A percentile compares a stretch with the other conserved stretches of the same genome.
Evolutionary conservation across 2,329 filamentous ascomycete genomes (phyloP).

Genomic region (Phaeosphaeria sp.): DNA sequence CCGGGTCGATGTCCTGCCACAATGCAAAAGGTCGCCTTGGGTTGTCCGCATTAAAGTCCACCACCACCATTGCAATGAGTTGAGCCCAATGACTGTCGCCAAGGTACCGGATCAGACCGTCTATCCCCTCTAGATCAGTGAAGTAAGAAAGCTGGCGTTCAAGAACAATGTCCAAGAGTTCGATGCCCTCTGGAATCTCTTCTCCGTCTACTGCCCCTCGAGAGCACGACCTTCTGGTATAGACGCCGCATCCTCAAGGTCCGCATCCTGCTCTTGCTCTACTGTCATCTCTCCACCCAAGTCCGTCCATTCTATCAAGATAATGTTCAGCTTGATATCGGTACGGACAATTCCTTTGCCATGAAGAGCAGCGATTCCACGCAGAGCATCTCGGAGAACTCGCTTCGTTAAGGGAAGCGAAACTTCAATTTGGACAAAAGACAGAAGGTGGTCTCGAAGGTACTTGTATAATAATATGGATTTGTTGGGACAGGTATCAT

Average conservation of each 20-base stretch:
- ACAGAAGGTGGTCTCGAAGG: constrained; percentile 52
- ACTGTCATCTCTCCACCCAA: too few relatives aligned
- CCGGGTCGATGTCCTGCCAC: constrained; percentile 4
- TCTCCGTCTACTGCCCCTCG: too few relatives aligned
- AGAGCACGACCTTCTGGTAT: too few relatives aligned
- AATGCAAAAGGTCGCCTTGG: constrained; percentile 48
- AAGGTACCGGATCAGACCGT: constrained; percentile 52
- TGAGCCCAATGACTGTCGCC: constrained; percentile 45
- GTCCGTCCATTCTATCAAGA: too few relatives aligned
- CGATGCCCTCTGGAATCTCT: constrained; percentile 43
- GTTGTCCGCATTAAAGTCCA: constrained; percentile 51
- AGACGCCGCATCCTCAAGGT: too few relatives aligned
- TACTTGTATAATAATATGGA: constrained; percentile 57
- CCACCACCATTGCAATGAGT: constrained; percentile 38
- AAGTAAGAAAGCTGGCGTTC: constrained; percentile 58
- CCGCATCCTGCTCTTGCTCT: too few relatives aligned
- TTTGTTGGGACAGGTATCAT: constrained; percentile 53
- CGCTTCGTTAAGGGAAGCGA: too few relatives aligned
- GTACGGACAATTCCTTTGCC: too few relatives aligned
- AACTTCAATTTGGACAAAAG: constrained; percentile 1
- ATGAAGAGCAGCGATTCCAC: too few relatives aligned
- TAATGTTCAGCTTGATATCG: too few relatives aligned
- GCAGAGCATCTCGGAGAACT: too few relatives aligned
- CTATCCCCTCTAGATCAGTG: constrained; percentile 51
- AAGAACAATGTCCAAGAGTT: constrained; percentile 51